Evolutionary conservation across 352 stramenopile genomes (phyloP).

Genomic region (Albugo laibachii): DNA sequence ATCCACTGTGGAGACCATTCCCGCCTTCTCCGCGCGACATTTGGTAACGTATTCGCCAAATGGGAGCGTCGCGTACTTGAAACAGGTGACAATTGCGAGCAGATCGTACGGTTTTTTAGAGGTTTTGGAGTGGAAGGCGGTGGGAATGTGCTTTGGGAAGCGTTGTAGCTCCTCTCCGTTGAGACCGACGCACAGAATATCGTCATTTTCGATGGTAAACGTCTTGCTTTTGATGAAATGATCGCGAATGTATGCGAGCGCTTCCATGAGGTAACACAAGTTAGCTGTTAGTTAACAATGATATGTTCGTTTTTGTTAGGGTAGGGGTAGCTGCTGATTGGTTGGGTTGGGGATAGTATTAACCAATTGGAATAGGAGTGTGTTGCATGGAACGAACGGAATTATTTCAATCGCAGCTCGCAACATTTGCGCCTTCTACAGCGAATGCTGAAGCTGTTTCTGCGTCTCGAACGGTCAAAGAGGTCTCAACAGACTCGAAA

Average conservation of each 20-base stretch:
- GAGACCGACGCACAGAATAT: conserved; percentile 36
- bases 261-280: too few relatives aligned
- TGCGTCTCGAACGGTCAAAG: too few relatives aligned
- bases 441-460: too few relatives aligned
- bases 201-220: conserved; percentile 28
- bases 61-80: conserved; percentile 37
- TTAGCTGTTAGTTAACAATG: too few relatives aligned
- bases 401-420: too few relatives aligned
- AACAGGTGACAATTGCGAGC: conserved; percentile 62
- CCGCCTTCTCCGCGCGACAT: conserved; percentile 51
- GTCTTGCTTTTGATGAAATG: conserved; percentile 57
- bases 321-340: too few relatives aligned
- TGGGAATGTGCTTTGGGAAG: conserved; percentile 41
- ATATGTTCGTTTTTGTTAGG: too few relatives aligned
- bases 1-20: conserved; percentile 69
- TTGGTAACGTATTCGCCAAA: conserved; percentile 78
- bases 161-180: conserved; percentile 22
- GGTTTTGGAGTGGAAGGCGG: conserved; percentile 62
- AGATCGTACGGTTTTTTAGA: conserved; percentile 67
- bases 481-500: too few relatives aligned
- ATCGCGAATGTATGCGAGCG: conserved; percentile 25
- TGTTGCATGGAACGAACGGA: too few relatives aligned
- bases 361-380: too few relatives aligned
- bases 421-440: too few relatives aligned
- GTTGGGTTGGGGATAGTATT: too few relatives aligned